Percentiles rank a stretch among this genome's conserved stretches.
These are phyloP conservation scores for Angophora floribunda DNA, from an alignment of 345 rosid genomes.

Conservation along the genomic window DNA sequence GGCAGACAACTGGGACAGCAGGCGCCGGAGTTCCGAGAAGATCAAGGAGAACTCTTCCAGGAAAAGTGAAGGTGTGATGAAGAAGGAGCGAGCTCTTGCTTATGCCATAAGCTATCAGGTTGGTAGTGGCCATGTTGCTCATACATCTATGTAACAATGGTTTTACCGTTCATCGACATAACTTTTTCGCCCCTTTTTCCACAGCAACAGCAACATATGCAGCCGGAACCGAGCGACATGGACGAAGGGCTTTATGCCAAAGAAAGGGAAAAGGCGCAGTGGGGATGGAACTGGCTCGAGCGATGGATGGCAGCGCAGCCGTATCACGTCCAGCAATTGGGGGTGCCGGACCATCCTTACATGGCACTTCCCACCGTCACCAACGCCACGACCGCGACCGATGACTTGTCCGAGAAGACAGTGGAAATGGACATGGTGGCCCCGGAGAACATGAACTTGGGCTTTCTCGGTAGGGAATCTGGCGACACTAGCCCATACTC, in stretches of 20 bases:
- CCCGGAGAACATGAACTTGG: constrained; percentile 12
- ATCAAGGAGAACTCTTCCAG: constrained; percentile 29
- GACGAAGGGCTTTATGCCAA: constrained; percentile 22
- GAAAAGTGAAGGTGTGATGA: constrained; percentile 51
- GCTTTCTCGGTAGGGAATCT: constrained; percentile 12
- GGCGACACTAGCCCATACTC: constrained; percentile 17
- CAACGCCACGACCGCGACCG: constrained; percentile 36
- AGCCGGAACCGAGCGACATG: constrained; percentile 8
- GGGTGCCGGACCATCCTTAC: constrained; percentile 38
- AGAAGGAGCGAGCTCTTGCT: constrained; percentile 88
- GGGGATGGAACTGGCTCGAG: constrained; percentile 98
- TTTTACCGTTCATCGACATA: no score
- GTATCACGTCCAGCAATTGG: constrained; percentile 24
- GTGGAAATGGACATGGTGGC: constrained; percentile 61
- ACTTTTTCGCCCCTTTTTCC: neutral
- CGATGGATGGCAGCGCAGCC: constrained; percentile 93
- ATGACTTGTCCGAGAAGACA: constrained; percentile 74
- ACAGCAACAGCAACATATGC: constrained; percentile 23
- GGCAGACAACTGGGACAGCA: constrained; percentile 19
- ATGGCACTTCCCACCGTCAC: constrained; percentile 33
- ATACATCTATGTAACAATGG: neutral
- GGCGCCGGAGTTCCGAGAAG: constrained; percentile 28
- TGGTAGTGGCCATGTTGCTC: neutral
- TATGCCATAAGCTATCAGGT: constrained; percentile 92
- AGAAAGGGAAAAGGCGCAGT: constrained; percentile 42